Percentiles rank a stretch among this genome's conserved stretches.
phyloP scores from a whole-genome alignment of 768 basidiomycete genomes.

The Collybia sp. region DNA sequence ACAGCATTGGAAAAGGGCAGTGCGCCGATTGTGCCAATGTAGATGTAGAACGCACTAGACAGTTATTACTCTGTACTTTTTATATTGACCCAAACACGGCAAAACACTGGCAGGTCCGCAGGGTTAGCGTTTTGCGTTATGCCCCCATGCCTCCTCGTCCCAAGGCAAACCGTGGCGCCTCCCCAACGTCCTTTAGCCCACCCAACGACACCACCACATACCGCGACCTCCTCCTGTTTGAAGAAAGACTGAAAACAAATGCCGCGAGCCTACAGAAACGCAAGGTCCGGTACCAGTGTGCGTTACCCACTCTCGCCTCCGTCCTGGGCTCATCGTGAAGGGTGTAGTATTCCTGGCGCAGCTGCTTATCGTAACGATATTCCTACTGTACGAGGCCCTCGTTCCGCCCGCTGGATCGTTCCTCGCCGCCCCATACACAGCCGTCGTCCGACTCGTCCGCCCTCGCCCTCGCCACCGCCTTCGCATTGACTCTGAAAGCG shows the following conservation, averaged over 20 bases:
- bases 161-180: constrained; percentile 16
- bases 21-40: constrained; percentile 58
- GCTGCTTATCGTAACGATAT: constrained; percentile 59
- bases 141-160: no score
- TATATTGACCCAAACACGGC: no score
- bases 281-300: constrained; percentile 81
- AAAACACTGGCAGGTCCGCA: no score
- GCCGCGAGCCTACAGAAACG: constrained; percentile 75
- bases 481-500: no score
- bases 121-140: no score
- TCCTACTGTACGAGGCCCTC: constrained; percentile 74
- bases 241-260: constrained; percentile 94
- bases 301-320: constrained; percentile 23
- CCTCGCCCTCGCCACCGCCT: constrained; percentile 41
- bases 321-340: constrained; percentile 1
- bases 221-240: constrained; percentile 86
- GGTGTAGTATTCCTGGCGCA: constrained; percentile 69
- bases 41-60: no score
- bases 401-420: constrained; percentile 60
- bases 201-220: constrained; percentile 76
- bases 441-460: constrained; percentile 40
- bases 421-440: constrained; percentile 57
- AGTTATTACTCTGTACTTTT: no score
- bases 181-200: constrained; percentile 39
- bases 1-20: constrained; percentile 75